Evolutionary conservation across 768 basidiomycete genomes (phyloP).

Genomic region (Collybia nuda): DNA sequence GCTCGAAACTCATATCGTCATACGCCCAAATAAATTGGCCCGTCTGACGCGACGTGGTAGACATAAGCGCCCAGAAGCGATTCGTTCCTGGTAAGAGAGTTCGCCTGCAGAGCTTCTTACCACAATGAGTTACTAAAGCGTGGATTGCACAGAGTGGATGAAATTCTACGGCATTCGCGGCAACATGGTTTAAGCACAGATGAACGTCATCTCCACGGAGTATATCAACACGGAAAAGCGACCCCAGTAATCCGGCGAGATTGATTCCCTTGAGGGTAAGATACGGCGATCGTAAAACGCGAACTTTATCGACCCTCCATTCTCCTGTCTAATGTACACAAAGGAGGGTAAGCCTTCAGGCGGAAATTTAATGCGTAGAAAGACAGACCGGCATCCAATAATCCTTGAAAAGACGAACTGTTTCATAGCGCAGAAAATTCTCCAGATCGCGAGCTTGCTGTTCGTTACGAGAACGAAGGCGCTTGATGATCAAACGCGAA

Average conservation of each 20-base stretch:
- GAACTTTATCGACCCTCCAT: not conserved
- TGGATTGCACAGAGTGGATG: constrained; percentile 32
- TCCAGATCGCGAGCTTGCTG: no score
- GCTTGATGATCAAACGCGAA: not conserved
- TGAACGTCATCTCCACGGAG: constrained; percentile 22
- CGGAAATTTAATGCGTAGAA: not conserved
- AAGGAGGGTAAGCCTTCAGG: no score
- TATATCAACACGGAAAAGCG: constrained; percentile 25
- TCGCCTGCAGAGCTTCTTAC: constrained; percentile 28
- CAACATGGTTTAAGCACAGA: constrained; percentile 25
- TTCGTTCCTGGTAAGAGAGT: constrained; percentile 16
- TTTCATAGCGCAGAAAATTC: not conserved
- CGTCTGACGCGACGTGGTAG: not conserved
- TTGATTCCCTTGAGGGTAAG: constrained; percentile 20
- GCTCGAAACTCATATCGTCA: not conserved
- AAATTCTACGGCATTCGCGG: constrained; percentile 16
- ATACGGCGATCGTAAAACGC: not conserved
- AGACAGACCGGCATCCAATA: not conserved
- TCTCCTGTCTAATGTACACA: not conserved
- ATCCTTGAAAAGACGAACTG: not conserved
- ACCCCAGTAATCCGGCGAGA: constrained; percentile 29
- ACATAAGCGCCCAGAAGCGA: constrained; percentile 16
- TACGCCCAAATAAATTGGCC: not conserved
- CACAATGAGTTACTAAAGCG: constrained; percentile 28
- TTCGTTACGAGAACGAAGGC: no score